phyloP scores from a whole-genome alignment of 495 filamentous ascomycete genomes.

The Penicillium cosmopolitanum region DNA sequence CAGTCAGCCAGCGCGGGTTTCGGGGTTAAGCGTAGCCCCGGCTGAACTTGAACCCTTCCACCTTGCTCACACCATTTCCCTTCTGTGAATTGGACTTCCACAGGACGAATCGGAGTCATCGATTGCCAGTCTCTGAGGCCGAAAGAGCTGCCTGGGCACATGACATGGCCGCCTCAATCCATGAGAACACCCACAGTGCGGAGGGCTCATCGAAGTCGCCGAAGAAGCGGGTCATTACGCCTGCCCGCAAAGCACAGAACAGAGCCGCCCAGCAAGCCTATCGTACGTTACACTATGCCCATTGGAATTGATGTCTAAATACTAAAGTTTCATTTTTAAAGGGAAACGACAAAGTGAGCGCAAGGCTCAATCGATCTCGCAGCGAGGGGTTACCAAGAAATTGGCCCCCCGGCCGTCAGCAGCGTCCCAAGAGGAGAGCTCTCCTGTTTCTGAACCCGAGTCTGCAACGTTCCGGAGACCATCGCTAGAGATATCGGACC shows the following conservation, averaged over 20 bases:
- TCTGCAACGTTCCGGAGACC: background rate
- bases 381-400: constrained; percentile 6
- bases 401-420: constrained; percentile 13
- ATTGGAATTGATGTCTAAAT: background rate
- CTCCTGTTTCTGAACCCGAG: background rate
- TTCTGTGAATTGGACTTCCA: too few relatives aligned
- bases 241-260: constrained; percentile 47
- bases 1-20: constrained; percentile 15
- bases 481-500: constrained; percentile 34
- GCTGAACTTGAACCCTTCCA: too few relatives aligned
- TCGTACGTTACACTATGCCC: constrained; percentile 27
- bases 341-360: constrained; percentile 23
- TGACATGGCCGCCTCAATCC: background rate
- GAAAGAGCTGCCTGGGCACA: background rate
- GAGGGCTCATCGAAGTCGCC: constrained; percentile 1
- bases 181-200: background rate
- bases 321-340: background rate
- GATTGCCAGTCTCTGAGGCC: too few relatives aligned
- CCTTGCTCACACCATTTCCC: too few relatives aligned
- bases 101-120: too few relatives aligned
- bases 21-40: constrained; percentile 8
- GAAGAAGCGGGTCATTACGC: constrained; percentile 42
- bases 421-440: background rate
- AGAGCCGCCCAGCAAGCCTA: constrained; percentile 43
- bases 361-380: constrained; percentile 10